Conservation (phyloP, 202 grass and related monocot species). For the Carex sylvatica region DNA sequence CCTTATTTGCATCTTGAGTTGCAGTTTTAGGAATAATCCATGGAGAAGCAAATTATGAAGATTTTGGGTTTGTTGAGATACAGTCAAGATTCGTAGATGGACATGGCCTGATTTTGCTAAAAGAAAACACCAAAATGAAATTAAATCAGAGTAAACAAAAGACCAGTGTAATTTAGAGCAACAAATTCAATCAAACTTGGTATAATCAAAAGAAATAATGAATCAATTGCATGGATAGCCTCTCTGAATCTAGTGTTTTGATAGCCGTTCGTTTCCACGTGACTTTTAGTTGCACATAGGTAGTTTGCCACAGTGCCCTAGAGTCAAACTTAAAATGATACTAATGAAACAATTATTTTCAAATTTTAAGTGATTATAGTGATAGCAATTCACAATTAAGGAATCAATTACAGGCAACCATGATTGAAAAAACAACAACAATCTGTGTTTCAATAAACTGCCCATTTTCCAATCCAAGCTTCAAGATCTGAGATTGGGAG, state of each 20-base stretch:
- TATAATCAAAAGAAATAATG: not conserved
- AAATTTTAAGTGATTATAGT: not conserved
- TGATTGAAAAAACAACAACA: not conserved
- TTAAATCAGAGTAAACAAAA: not conserved
- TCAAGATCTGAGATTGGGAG: conserved; percentile 57
- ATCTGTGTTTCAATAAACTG: not conserved
- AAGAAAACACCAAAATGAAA: not conserved
- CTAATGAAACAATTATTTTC: not conserved
- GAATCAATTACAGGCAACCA: not conserved
- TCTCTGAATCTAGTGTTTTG: not conserved
- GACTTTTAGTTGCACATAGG: too few relatives aligned
- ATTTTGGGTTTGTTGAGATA: conserved; percentile 75
- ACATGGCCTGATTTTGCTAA: conserved; percentile 82
- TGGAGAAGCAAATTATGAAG: conserved; percentile 78
- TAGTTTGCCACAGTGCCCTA: not conserved
- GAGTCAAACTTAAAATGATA: not conserved
- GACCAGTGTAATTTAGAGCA: not conserved
- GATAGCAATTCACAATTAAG: not conserved
- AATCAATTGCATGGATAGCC: not conserved
- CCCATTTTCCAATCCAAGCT: conserved; percentile 73
- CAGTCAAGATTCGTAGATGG: conserved; percentile 77
- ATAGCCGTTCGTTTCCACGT: too few relatives aligned
- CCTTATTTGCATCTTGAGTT: conserved; percentile 39
- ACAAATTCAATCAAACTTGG: not conserved
- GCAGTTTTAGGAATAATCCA: conserved; percentile 65